Base-by-base conservation (phyloP, 106 monocot species). In the Dendrobium officinale region DNA sequence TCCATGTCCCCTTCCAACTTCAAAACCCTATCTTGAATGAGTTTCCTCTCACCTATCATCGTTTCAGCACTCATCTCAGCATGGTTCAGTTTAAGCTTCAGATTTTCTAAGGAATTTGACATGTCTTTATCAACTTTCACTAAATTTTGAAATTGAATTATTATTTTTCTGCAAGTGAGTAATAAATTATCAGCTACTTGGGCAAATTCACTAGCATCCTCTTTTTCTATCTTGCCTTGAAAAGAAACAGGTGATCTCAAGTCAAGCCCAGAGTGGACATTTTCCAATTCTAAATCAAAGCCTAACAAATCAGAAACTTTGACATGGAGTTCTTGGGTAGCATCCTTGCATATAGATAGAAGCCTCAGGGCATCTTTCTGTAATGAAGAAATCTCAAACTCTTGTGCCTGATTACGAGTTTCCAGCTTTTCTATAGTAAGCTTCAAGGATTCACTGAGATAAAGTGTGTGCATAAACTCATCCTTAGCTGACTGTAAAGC, bases 371-470 rank as follows among this genome's bases (percentile, higher is more conserved):
- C n/a, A 7, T 88, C 86, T 77, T 75, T 93, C 22, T 88, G 77
- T 77, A 91, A 70, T 47, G 73, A 82, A 42, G 74, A 72, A 58
- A 89, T 83, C 83, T 89, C 84, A 74, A 61, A 56, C 78, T 85
- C 89, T 88, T 86, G 86, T 75, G 80, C 81, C 78, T 89, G 72
- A 56, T 79, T 85, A 64, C 85, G 47, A 64, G 55, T 83, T 80
- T 98, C 92, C 80, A 92, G 80, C 20, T 82, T 82, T 55, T 80
- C 58, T 66, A 88, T 42, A 80, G 83, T 79, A 66, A 79, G 42
- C 59, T 85, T 88, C 85, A 88, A 83, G 27, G 83, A 90, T 67
- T 98, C 91, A 43, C 77, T 81, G 10, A 84, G 43, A 48, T 91
- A 86, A 80, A 92, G 68, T 49, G 88, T 72, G 72, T 82, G 70